These are phyloP conservation scores for Catharanthus roseus DNA, from an alignment of 257 asterid genomes.

Conservation along the genomic window DNA sequence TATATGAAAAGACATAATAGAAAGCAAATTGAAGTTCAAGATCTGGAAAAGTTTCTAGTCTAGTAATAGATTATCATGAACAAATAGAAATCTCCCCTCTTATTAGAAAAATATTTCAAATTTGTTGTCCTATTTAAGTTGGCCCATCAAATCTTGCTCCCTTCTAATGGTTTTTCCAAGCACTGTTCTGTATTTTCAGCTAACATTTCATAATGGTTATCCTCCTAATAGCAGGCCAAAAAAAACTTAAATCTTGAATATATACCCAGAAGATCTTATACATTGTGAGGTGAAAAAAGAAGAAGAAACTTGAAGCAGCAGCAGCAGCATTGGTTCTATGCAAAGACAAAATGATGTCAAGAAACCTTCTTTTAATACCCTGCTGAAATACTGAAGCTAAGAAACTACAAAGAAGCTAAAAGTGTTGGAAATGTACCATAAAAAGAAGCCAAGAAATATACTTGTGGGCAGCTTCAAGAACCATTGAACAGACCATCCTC, in stretches of 20 bases:
- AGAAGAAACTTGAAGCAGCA: too few relatives aligned
- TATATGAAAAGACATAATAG: too few relatives aligned
- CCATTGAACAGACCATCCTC: constrained; percentile 20
- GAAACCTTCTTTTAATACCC: not conserved
- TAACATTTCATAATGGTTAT: not conserved
- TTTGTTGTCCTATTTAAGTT: not conserved
- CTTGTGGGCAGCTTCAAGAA: constrained; percentile 28
- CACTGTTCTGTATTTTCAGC: not conserved
- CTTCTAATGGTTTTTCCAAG: not conserved
- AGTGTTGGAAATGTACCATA: constrained; percentile 30
- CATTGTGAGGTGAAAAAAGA: not conserved
- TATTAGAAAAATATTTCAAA: too few relatives aligned
- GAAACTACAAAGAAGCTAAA: constrained; percentile 3
- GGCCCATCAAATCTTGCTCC: not conserved
- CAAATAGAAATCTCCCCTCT: too few relatives aligned
- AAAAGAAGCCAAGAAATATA: constrained; percentile 32
- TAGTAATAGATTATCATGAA: not conserved
- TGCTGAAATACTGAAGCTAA: not conserved
- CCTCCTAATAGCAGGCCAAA: not conserved
- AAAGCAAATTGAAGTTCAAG: not conserved
- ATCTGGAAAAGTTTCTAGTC: not conserved
- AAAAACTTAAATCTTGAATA: not conserved
- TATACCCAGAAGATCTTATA: not conserved
- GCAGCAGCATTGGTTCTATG: not conserved
- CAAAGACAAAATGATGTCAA: not conserved